phyloP scores from a whole-genome alignment of 2,329 filamentous ascomycete genomes.

The Xylaria polymorpha region DNA sequence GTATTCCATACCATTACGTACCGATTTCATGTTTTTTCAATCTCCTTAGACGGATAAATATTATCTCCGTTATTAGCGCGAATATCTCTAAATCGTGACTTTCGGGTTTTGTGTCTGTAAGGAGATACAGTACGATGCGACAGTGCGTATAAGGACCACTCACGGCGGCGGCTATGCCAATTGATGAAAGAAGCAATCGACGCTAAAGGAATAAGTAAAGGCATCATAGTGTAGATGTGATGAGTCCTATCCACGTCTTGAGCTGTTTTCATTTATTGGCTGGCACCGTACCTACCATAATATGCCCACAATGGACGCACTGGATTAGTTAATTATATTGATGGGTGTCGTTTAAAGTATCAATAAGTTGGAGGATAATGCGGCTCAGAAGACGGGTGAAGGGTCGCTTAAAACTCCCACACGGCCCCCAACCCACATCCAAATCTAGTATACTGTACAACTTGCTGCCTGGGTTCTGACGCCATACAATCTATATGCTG shows the following conservation, averaged over 20 bases:
- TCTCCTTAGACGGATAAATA: background rate
- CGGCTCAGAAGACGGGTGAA: background rate
- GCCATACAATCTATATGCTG: background rate
- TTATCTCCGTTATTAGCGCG: background rate
- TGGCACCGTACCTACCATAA: background rate
- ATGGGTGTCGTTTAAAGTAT: background rate
- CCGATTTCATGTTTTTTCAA: background rate
- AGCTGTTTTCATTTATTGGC: background rate
- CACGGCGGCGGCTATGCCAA: too few species aligned
- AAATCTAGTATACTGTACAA: too few species aligned
- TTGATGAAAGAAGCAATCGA: background rate
- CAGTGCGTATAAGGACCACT: too few species aligned
- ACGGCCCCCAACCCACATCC: background rate
- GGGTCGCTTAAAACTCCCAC: background rate
- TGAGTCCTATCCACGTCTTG: background rate
- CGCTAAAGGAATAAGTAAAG: background rate
- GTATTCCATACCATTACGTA: background rate
- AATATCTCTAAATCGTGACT: background rate
- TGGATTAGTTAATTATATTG: background rate
- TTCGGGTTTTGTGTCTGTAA: too few species aligned
- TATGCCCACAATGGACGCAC: background rate
- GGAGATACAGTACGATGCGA: too few species aligned
- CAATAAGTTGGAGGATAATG: background rate
- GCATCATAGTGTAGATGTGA: background rate
- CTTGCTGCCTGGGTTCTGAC: background rate